A percentile compares a stretch with the other conserved stretches of the same genome.
Evolutionary conservation across 805 yeast species (phyloP).

Genomic region (Candida maesae): DNA sequence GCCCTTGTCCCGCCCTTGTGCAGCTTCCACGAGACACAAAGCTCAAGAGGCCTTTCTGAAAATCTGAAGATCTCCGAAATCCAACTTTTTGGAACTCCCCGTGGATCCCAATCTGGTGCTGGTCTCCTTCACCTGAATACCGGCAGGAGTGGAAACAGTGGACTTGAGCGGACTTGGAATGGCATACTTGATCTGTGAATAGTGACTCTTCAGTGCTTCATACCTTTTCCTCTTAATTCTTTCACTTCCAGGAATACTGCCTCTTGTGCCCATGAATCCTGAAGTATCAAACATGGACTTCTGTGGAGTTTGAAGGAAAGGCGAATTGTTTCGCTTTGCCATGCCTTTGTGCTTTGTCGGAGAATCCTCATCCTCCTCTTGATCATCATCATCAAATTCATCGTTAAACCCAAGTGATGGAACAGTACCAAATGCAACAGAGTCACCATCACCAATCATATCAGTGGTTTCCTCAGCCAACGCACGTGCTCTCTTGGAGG

Average conservation of each 20-base stretch:
- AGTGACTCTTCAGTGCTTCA: slow-evolving; percentile 34
- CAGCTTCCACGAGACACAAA: no score
- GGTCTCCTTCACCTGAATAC: not conserved
- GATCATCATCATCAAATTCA: slow-evolving; percentile 4
- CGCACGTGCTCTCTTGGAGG: not conserved
- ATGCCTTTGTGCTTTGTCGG: slow-evolving; percentile 18
- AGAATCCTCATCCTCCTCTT: slow-evolving; percentile 21
- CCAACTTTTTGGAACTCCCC: slow-evolving; percentile 11
- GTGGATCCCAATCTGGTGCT: not conserved
- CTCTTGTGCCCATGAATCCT: slow-evolving; percentile 2
- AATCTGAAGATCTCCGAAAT: slow-evolving; percentile 9
- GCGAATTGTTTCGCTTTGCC: not conserved
- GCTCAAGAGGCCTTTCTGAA: slow-evolving; percentile 2
- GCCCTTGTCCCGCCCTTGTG: no score
- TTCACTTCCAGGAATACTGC: slow-evolving; percentile 36
- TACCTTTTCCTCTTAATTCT: slow-evolving; percentile 31
- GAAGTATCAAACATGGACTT: slow-evolving; percentile 11
- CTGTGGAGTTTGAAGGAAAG: slow-evolving; percentile 23
- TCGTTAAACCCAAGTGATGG: not conserved
- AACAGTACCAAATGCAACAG: not conserved
- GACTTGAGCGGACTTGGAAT: slow-evolving; percentile 35
- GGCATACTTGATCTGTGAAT: slow-evolving; percentile 32
- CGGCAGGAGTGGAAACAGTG: not conserved
- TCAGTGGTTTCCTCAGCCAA: no score
- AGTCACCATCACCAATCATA: not conserved